A percentile compares a stretch with the other conserved stretches of the same genome.
These are phyloP conservation scores for Termitomyces eurrhizus DNA, from an alignment of 768 basidiomycete genomes.

Conservation along the genomic window DNA sequence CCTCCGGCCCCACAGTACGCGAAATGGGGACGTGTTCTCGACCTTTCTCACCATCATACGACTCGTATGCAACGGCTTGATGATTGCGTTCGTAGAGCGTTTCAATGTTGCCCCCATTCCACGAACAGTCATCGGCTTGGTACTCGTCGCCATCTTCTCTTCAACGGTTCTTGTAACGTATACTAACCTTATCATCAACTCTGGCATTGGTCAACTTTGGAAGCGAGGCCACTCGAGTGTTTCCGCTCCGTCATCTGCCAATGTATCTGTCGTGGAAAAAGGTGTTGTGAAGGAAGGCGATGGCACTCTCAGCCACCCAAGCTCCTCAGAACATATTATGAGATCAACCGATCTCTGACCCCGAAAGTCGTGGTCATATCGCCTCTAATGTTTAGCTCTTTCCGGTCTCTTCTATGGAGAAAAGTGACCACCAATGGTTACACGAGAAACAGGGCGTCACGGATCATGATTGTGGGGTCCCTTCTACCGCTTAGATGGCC, in stretches of 20 bases:
- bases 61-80: constrained; percentile 62
- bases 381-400: constrained; percentile 41
- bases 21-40: constrained; percentile 67
- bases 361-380: constrained; percentile 37
- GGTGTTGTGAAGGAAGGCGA: constrained; percentile 37
- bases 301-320: constrained; percentile 4
- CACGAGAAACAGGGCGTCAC: constrained; percentile 28
- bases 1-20: constrained; percentile 62
- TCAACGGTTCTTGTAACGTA: constrained; percentile 67
- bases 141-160: constrained; percentile 69
- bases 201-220: constrained; percentile 30
- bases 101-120: constrained; percentile 70
- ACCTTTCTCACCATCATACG: constrained; percentile 65
- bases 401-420: constrained; percentile 39
- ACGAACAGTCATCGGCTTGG: constrained; percentile 75
- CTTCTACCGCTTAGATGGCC: constrained; percentile 37
- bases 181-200: constrained; percentile 58
- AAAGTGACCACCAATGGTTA: constrained; percentile 27
- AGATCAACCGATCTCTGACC: constrained; percentile 51
- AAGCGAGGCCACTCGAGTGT: constrained; percentile 13
- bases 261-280: constrained; percentile 39
- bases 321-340: constrained; percentile 16
- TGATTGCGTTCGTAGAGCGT: constrained; percentile 73
- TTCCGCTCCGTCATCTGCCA: constrained; percentile 17
- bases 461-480: constrained; percentile 35